Base-by-base conservation (phyloP, 495 filamentous ascomycete genomes). In the Daldinia childiae region DNA sequence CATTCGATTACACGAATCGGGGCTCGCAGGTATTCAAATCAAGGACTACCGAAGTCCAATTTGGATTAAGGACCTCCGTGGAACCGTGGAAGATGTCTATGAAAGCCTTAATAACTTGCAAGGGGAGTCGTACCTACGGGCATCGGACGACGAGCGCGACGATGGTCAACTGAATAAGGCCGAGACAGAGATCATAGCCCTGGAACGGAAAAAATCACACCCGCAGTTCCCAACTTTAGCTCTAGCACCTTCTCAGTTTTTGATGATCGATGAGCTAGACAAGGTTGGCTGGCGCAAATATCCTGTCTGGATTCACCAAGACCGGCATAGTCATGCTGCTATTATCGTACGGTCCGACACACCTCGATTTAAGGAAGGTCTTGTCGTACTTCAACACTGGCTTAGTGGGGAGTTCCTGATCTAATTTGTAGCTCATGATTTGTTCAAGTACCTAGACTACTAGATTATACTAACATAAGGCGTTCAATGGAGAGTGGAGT, bases 231-330 rank as follows among this genome's bases (percentile, higher is more conserved):
- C 91, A 1, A 93, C 88, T 1, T 83, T 98, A 54, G 93, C 93
- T 30, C 80, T 99, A 50, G 88, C 92, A 1, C 83, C 87, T 3
- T 88, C 88, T 26, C 95, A 99, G 78, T 95, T 96, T 77, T 81
- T 82, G 21, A 97, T 97, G 82, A 90, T 97, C 54, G 80, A 91
- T 17, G 88, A 89, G 15, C 80, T 99, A 67, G 91, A 98, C 74
- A 76, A 81, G 9, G 82, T 97, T 0, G 90, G 90, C 9, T 94
- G 91, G 81, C 86, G 85, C 19, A 98, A 95, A 79, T 95, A 92
- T 79, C 90, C 88, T 0, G 92, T 97, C 4, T 89, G 91, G 80
- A 98, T 99, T 43, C 93, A 96, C 54, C 90, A 93, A 2, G 86
- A 86, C 45, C 77, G 83, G 32, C 94, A 97, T 74, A 91, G 85